A percentile compares a stretch with the other conserved stretches of the same genome.
Conservation (phyloP, 2,329 filamentous ascomycete species). For the Aspergillus brunneoviolaceus region DNA sequence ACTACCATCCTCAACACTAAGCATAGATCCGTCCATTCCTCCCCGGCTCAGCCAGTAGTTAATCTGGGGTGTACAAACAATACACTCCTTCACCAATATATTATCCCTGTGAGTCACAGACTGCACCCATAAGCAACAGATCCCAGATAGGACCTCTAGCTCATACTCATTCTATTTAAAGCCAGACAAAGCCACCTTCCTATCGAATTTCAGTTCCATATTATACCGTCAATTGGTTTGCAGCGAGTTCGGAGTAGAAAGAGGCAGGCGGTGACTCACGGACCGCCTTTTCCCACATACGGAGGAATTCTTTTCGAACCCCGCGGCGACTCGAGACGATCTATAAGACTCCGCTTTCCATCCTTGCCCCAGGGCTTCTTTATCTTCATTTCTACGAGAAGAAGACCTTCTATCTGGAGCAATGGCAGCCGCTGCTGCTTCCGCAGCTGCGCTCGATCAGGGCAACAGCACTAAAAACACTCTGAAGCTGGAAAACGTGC, state of each 20-base stretch:
- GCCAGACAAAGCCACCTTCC: not conserved
- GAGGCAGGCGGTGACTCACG: conserved; percentile 20
- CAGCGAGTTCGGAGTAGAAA: not conserved
- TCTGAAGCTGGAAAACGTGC: conserved; percentile 62
- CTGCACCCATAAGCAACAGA: too few relatives aligned
- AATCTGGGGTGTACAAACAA: not conserved
- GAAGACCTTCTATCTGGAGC: conserved; percentile 26
- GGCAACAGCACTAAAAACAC: conserved; percentile 58
- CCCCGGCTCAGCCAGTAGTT: not conserved
- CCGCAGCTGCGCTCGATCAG: conserved; percentile 56
- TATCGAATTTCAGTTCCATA: not conserved
- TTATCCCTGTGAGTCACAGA: not conserved
- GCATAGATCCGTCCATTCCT: not conserved
- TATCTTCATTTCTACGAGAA: conserved; percentile 26
- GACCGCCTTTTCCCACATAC: conserved; percentile 20
- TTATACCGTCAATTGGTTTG: not conserved
- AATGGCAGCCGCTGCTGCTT: conserved; percentile 50
- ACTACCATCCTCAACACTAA: not conserved
- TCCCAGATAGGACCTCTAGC: too few relatives aligned
- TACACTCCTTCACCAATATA: not conserved
- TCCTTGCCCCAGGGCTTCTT: conserved; percentile 17
- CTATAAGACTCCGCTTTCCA: conserved; percentile 10
- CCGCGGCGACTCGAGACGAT: conserved; percentile 16
- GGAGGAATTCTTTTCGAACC: conserved; percentile 20
- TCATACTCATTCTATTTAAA: not conserved